phyloP scores from a whole-genome alignment of 495 filamentous ascomycete genomes.

The Xylaria venustula region DNA sequence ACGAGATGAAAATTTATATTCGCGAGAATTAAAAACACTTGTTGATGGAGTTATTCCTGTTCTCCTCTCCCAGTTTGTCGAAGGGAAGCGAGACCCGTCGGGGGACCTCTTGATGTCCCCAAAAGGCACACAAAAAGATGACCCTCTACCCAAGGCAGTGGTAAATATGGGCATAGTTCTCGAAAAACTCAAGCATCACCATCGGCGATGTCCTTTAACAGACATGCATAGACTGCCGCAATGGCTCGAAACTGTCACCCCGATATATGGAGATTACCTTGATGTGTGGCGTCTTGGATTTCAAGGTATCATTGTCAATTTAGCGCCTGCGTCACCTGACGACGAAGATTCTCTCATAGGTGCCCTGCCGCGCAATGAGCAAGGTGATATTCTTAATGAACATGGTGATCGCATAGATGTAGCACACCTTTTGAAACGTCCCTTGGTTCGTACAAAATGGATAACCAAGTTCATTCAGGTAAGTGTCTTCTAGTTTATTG shows the following conservation, averaged over 20 bases:
- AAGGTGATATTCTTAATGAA: constrained; percentile 72
- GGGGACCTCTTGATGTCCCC: constrained; percentile 61
- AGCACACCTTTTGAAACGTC: constrained; percentile 85
- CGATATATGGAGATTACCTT: constrained; percentile 84
- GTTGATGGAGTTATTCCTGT: constrained; percentile 97
- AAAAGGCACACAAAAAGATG: constrained; percentile 27
- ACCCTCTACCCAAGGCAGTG: constrained; percentile 74
- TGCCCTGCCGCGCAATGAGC: constrained; percentile 70
- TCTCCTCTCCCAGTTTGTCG: constrained; percentile 77
- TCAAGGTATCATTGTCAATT: constrained; percentile 90
- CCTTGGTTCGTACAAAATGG: constrained; percentile 84
- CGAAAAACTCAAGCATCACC: constrained; percentile 76
- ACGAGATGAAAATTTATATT: constrained; percentile 85
- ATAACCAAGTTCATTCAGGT: constrained; percentile 81
- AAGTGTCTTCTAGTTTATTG: constrained; percentile 17
- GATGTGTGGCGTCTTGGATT: constrained; percentile 91
- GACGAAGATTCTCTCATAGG: constrained; percentile 60
- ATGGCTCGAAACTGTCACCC: constrained; percentile 77
- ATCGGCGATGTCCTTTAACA: constrained; percentile 66
- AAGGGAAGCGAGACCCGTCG: constrained; percentile 64
- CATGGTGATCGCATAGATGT: constrained; percentile 93
- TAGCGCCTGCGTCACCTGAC: constrained; percentile 65
- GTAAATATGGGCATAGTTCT: constrained; percentile 91
- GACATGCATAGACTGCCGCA: constrained; percentile 65
- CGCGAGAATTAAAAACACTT: constrained; percentile 86